Conservation (phyloP, 352 stramenopile genomes). For the Phytopythium litorale region DNA sequence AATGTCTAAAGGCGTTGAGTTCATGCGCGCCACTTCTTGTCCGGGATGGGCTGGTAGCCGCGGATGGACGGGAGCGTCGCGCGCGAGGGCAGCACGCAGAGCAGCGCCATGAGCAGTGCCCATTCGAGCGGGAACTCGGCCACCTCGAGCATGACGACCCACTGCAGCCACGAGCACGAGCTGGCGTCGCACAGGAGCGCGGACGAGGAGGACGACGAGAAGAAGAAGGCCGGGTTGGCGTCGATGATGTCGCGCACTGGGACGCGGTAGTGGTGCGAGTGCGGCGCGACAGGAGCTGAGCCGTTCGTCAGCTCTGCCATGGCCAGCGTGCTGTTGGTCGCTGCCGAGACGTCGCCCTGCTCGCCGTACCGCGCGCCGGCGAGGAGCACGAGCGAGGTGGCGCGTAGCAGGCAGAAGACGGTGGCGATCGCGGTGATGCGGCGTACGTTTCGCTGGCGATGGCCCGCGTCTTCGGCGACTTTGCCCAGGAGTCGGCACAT, state of each 20-base stretch:
- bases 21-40: constrained; percentile 12
- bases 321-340: constrained; percentile 7
- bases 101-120: constrained; percentile 48
- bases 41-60: constrained; percentile 47
- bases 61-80: constrained; percentile 50
- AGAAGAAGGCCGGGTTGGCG: constrained; percentile 63
- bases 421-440: constrained; percentile 54
- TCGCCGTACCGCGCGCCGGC: constrained; percentile 34
- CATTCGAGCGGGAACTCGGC: constrained; percentile 59
- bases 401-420: constrained; percentile 53
- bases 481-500: constrained; percentile 61
- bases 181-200: constrained; percentile 10
- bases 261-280: constrained; percentile 21
- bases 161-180: constrained; percentile 31
- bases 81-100: constrained; percentile 52
- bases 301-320: background rate
- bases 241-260: constrained; percentile 44
- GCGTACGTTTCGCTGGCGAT: constrained; percentile 54
- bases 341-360: background rate
- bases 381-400: constrained; percentile 37
- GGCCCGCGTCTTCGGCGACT: constrained; percentile 39
- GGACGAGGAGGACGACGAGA: constrained; percentile 21
- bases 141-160: constrained; percentile 58
- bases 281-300: constrained; percentile 1
- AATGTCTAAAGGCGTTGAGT: background rate